Conservation (phyloP, 805 yeast species). For the Ogataea ganodermae region DNA sequence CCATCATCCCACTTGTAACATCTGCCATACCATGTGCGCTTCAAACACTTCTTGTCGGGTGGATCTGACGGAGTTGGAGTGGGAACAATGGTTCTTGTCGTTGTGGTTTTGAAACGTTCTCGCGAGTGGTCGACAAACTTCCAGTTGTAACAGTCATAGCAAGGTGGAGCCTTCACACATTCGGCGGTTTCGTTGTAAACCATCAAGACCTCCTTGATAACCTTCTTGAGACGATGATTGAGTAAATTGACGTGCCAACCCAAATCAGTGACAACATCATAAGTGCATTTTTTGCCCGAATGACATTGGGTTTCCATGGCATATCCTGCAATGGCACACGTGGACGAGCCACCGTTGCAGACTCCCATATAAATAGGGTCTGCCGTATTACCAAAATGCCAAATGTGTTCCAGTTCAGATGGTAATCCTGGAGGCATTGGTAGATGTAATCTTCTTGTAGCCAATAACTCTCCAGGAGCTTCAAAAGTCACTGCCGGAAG, state of each 20-base stretch:
- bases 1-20: constrained; percentile 39
- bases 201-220: constrained; percentile 76
- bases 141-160: constrained; percentile 92
- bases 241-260: constrained; percentile 91
- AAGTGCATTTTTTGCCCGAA: constrained; percentile 81
- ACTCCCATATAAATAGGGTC: constrained; percentile 97
- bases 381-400: constrained; percentile 97
- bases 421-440: constrained; percentile 94
- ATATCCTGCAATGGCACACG: constrained; percentile 90
- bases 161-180: constrained; percentile 76
- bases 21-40: constrained; percentile 68
- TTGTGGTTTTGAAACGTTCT: constrained; percentile 26
- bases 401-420: constrained; percentile 71
- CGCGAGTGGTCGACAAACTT: constrained; percentile 58
- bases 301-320: constrained; percentile 98
- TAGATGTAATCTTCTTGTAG: constrained; percentile 80
- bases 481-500: constrained; percentile 88
- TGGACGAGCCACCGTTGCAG: constrained; percentile 88
- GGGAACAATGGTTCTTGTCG: constrained; percentile 29
- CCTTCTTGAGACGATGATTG: constrained; percentile 88
- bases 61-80: constrained; percentile 26
- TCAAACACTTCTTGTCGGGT: constrained; percentile 48
- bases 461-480: constrained; percentile 89
- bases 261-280: constrained; percentile 83
- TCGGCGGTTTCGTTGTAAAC: constrained; percentile 75